These are phyloP conservation scores for Cyclotella baltica DNA, from an alignment of 108 stramenopile species.

Conservation along the genomic window DNA sequence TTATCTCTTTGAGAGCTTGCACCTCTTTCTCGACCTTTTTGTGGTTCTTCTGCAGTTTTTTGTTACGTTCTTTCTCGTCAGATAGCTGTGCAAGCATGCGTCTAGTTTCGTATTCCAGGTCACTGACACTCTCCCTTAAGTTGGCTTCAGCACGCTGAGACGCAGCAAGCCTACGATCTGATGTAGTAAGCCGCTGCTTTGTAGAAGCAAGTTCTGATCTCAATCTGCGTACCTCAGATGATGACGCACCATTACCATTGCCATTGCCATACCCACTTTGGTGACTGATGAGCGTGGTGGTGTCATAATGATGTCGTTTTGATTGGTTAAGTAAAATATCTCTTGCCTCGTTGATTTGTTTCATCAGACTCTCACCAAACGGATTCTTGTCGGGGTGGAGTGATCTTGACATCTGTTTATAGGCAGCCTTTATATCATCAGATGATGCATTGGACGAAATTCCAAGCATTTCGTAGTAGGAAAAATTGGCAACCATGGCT, in stretches of 20 bases:
- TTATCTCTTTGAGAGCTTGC: neutral
- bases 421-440: neutral
- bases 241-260: neutral
- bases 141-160: neutral
- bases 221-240: constrained; percentile 4
- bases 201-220: neutral
- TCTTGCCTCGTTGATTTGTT: neutral
- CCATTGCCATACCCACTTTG: neutral
- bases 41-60: neutral
- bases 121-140: neutral
- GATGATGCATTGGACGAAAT: neutral
- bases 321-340: neutral
- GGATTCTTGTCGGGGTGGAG: constrained; percentile 6
- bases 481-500: constrained; percentile 11
- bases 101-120: neutral
- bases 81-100: neutral
- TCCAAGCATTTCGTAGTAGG: constrained; percentile 3
- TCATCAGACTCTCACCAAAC: neutral
- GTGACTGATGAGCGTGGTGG: neutral
- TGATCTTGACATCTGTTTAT: neutral
- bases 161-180: neutral
- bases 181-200: neutral
- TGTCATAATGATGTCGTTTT: neutral
- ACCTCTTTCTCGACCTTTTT: neutral
- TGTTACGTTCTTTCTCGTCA: neutral